Conservation (phyloP, 1,139 yeast species). For the Yamadazyma oceani region DNA sequence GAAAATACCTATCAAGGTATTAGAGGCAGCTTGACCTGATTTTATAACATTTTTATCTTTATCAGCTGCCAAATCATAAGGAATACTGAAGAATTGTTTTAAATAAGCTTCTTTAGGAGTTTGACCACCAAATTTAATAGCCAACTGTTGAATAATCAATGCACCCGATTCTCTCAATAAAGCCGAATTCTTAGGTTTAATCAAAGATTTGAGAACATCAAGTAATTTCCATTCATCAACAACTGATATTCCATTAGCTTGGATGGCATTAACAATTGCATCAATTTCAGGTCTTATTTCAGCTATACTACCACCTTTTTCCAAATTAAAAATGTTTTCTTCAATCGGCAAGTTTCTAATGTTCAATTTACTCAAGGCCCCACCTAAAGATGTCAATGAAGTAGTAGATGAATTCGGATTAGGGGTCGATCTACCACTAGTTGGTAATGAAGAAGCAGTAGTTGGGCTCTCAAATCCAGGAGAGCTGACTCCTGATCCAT, state of each 20-base stretch:
- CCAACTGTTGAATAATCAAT: constrained; percentile 66
- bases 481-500: neutral
- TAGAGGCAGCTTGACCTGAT: constrained; percentile 73
- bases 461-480: constrained; percentile 8
- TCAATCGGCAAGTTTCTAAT: constrained; percentile 66
- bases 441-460: constrained; percentile 36
- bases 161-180: constrained; percentile 75
- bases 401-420: constrained; percentile 53
- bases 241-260: constrained; percentile 45
- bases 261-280: constrained; percentile 48
- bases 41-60: constrained; percentile 85
- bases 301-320: constrained; percentile 55
- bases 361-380: constrained; percentile 65
- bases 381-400: constrained; percentile 68
- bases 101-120: constrained; percentile 77
- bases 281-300: constrained; percentile 68
- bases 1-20: constrained; percentile 64
- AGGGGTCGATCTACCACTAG: constrained; percentile 44
- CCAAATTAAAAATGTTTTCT: constrained; percentile 55
- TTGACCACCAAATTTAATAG: constrained; percentile 62
- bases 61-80: constrained; percentile 71
- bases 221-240: constrained; percentile 65
- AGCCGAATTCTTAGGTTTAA: constrained; percentile 73
- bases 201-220: constrained; percentile 62
- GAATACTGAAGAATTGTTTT: constrained; percentile 54